phyloP scores from a whole-genome alignment of 1,284 basidiomycete genomes.

The Austropuccinia psidii region DNA sequence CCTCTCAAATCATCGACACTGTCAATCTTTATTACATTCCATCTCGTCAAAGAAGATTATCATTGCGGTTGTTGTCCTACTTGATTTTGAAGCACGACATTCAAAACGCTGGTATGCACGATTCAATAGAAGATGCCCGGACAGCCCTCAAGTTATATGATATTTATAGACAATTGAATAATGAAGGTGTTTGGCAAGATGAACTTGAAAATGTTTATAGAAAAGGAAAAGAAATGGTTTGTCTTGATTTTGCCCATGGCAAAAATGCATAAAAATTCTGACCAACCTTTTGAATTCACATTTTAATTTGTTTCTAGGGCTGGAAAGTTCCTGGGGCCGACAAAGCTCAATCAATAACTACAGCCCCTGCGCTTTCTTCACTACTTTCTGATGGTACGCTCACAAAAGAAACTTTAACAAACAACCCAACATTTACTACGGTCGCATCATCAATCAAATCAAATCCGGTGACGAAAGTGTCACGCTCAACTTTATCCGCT shows the following conservation, averaged over 20 bases:
- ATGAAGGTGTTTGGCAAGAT: slow-evolving; percentile 69
- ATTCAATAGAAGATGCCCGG: slow-evolving; percentile 84
- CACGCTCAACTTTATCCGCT: slow-evolving; percentile 4
- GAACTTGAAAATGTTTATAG: slow-evolving; percentile 67
- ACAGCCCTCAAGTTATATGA: slow-evolving; percentile 82
- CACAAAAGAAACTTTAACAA: not conserved
- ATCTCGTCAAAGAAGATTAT: slow-evolving; percentile 73
- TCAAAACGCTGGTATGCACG: slow-evolving; percentile 76
- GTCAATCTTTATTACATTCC: slow-evolving; percentile 86
- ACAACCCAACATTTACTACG: not conserved
- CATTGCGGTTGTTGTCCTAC: slow-evolving; percentile 90
- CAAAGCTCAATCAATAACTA: slow-evolving; percentile 1
- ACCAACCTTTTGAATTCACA: not conserved
- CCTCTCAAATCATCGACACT: slow-evolving; percentile 90
- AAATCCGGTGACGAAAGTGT: not conserved
- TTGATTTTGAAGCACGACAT: slow-evolving; percentile 83
- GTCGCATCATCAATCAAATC: not conserved
- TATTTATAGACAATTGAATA: slow-evolving; percentile 69
- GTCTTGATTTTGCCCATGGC: not conserved
- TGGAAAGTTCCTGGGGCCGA: slow-evolving; percentile 33
- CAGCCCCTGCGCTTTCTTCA: slow-evolving; percentile 1
- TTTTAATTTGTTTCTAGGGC: not conserved
- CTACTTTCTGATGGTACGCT: not conserved
- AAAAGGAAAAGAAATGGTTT: slow-evolving; percentile 49
- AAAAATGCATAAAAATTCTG: too few relatives aligned